Evolutionary conservation across 2,329 filamentous ascomycete genomes (phyloP), one percentile per base, ranked within the genome.

Genomic region (Alternaria conjuncta): DNA sequence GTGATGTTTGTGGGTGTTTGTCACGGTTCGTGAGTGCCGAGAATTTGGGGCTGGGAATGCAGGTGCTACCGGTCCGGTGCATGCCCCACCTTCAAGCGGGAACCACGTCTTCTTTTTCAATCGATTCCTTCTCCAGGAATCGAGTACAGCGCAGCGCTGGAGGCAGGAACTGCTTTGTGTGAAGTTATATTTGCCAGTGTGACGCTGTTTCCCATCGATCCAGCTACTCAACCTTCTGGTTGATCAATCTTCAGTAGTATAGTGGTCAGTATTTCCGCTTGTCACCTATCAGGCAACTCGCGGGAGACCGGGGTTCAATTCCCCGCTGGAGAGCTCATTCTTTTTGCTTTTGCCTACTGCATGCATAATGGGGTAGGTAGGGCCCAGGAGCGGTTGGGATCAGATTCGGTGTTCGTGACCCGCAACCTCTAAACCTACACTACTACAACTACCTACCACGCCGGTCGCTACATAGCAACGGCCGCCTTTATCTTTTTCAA

Each of bases 241-340:
- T 41, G 46, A n/a, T 23, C 44, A 49, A 56, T 65, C 63, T 65
- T 58, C 53, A 50, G 54, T 65, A 55, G 60, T 63, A 65, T 65
- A 65, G 63, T 65, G 60, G 63, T 65, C 60, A 63, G 63, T 65
- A 65, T 65, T 63, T 56, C 63, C 55, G 60, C 63, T 65, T 63
- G 63, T 65, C 63, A 65, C 43, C 41, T n/a, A 45, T 36, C 3
- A 12, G 25, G 49, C 60, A 65, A 30, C 28, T 41, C 61, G 57
- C 61, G 30, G 61, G 61, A 60, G 61, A 49, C 61, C 61, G 50
- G 61, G 44, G 60, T 63, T 64, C 60, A 53, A 64, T 60, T 63
- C 51, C 50, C 61, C 57, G 61, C 47, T 57, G 55, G 60, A 62
- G 60, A 62, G 55, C 11, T 28, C 21, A 21, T 4, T 54, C 36